Conservation (phyloP, 2,329 filamentous ascomycete genomes). For the Penicillium sp. region DNA sequence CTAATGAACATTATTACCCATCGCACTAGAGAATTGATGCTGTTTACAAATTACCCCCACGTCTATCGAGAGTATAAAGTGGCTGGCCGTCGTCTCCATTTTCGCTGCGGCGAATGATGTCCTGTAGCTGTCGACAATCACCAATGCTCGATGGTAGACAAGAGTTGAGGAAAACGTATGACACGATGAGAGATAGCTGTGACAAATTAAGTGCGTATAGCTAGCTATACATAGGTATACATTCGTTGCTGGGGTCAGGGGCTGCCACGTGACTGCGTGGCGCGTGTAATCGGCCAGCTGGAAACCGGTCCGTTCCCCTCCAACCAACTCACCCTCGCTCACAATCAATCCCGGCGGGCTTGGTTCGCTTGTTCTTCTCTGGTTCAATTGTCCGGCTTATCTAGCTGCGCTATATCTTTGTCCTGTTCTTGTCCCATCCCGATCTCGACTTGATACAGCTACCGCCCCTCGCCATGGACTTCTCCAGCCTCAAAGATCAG, state of each 20-base stretch:
- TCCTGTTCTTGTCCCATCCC: constrained; percentile 2
- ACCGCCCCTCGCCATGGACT: constrained; percentile 65
- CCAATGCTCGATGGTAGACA: no score
- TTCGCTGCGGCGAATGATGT: no score
- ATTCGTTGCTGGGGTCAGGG: constrained; percentile 23
- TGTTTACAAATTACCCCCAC: no score
- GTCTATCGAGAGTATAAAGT: no score
- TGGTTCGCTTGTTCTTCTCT: constrained; percentile 13
- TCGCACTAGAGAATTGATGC: no score
- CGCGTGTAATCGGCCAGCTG: constrained; percentile 29
- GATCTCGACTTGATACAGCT: constrained; percentile 9
- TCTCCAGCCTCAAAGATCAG: constrained; percentile 78
- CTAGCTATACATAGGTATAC: no score
- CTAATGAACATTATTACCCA: no score
- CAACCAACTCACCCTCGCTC: constrained; percentile 17
- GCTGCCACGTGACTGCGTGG: constrained; percentile 33
- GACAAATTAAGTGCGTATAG: no score
- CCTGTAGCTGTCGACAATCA: no score
- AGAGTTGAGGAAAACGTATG: no score
- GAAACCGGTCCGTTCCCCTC: constrained; percentile 20
- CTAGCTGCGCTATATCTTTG: neutral
- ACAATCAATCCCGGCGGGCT: constrained; percentile 15
- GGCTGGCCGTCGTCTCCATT: no score
- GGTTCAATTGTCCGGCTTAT: constrained; percentile 11
- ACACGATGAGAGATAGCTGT: no score